Conservation (phyloP, 441 rosid species). For the Mallotus repandus region DNA sequence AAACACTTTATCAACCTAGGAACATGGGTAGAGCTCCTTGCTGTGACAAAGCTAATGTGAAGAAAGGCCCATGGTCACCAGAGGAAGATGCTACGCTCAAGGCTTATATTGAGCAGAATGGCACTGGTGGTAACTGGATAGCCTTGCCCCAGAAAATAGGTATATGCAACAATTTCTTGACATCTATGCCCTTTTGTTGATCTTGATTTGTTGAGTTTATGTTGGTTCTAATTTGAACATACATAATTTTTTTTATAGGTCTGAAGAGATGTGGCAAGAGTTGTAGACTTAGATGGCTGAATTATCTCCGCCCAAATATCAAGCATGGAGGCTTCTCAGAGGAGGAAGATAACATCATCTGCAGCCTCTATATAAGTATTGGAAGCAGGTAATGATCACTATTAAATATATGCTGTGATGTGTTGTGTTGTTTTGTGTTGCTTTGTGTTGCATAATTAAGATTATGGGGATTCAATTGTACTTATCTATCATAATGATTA, state of each 20-base stretch:
- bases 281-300: conserved; percentile 65
- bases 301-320: conserved; percentile 67
- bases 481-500: conserved; percentile 3
- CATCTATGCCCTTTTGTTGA: not conserved
- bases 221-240: too few relatives aligned
- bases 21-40: conserved; percentile 79
- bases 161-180: conserved; percentile 6
- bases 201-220: too few relatives aligned
- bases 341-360: conserved; percentile 57
- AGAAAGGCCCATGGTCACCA: conserved; percentile 76
- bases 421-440: too few relatives aligned
- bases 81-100: conserved; percentile 68
- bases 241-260: conserved; percentile 28
- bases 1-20: conserved; percentile 8
- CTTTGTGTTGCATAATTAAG: not conserved
- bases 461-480: conserved; percentile 34
- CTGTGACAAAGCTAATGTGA: conserved; percentile 73
- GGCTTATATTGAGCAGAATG: conserved; percentile 46
- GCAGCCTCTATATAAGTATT: conserved; percentile 50
- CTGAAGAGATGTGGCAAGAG: conserved; percentile 71
- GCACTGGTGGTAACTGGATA: conserved; percentile 71
- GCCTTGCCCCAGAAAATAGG: conserved; percentile 70
- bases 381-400: conserved; percentile 51
- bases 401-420: not conserved
- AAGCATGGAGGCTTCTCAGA: conserved; percentile 64